Base-by-base conservation (phyloP, 306 rosid genomes). In the Vachellia collinsii region DNA sequence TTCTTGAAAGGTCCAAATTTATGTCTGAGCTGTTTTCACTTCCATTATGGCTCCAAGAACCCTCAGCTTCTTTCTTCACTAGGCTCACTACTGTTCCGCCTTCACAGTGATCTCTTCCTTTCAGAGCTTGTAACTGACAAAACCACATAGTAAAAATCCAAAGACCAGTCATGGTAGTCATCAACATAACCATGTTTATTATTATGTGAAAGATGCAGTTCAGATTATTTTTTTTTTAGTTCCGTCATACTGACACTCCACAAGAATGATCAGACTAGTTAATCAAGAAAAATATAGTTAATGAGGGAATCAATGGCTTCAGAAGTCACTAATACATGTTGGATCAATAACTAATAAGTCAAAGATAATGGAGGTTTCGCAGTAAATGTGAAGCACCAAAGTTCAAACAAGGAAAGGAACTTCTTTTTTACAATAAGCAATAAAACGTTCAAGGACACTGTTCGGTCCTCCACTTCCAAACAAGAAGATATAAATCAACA, bases 21-120 rank as follows among this genome's bases (percentile, higher is more conserved):
- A 92, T 84, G 68, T 90, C 94, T 71, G 92, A 90, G 77, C 94
- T 91, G 59, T 89, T 92, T n/a, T 92, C 92, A 80, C 98, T 91
- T 75, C 89, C 91, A 71, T 89, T 94, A 73, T 89, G 92, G 88
- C 97, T 94, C 97, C 94, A 91, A 37, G 92, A 92, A 12, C 89
- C 89, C 72, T 90, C 97, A 17, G 58, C 75, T 83, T 91, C 94
- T 78, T 92, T 92, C 86, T 92, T 91, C 5, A 42, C 46, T 4
- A 79, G 73, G 50, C 67, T 62, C 42, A 37, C 56, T 74, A 37
- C 62, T 74, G 74, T 71, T 66, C 83, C 79, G 1, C 77, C 82
- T 75, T 89, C 91, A 80, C 68, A 82, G 47, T 72, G 76, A 22
- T 81, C 93, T 54, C 84, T 86, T 54, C 85, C 43, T 75, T 87